Base-by-base conservation (phyloP, 108 stramenopile genomes). In the Skeletonema potamos region DNA sequence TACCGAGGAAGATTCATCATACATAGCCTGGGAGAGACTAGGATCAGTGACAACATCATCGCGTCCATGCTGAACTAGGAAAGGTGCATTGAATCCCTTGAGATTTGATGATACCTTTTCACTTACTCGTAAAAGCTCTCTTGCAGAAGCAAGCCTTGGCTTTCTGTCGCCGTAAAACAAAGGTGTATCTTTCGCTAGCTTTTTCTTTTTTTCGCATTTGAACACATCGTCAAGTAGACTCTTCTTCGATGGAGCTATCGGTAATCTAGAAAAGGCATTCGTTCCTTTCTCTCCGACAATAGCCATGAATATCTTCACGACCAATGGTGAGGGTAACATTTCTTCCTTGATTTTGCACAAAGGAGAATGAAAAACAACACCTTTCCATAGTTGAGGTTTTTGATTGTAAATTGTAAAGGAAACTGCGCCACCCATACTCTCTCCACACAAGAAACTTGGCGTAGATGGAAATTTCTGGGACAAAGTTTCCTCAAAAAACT, bases 301-400 rank as follows among this genome's bases (percentile, higher is more conserved):
- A 24, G 56, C 60, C 27, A 75, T 41, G 36, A 86, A 48, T 0
- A 74, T 12, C 18, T 85, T 61, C 28, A 89, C 72, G 0, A 89
- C 82, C 70, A 72, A 83, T 36, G 64, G 37, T 17, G 88, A 73
- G 1, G 88, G 85, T 57, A 86, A 33, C 85, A 89, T 86, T 3
- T 89, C 56, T 64, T 72, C 33, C 54, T 72, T 72, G 48, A 89
- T 84, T 55, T 86, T 86, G 72, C 88, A 89, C 85, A 89, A 83
- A 17, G 85, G 88, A 36, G 74, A 62, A 26, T 84, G 46, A 32
- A 89, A 85, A 10, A 82, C 67, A 9, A 81, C 81, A 20, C 88
- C 88, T 27, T 54, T 64, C 65, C 74, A 80, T 8, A 85, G 27
- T 15, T 71, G 39, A 11, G 82, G 79, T 39, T 62, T 63, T 17